Percentiles rank a stretch among this genome's conserved stretches.
Evolutionary conservation across 345 rosid genomes (phyloP).

Genomic region (Murraya koenigii): DNA sequence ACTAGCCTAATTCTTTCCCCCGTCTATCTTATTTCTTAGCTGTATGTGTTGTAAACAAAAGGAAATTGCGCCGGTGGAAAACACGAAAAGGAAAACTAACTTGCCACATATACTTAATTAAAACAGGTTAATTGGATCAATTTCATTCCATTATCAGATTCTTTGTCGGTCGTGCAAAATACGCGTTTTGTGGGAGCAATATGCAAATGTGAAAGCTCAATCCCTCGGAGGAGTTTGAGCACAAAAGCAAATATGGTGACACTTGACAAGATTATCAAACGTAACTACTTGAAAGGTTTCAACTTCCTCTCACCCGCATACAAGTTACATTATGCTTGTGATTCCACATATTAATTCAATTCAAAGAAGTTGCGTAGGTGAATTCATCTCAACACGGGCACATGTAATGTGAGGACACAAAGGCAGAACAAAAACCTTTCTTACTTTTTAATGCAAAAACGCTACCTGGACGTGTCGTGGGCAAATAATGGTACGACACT

Average conservation of each 20-base stretch:
- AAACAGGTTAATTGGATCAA: no score
- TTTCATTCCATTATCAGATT: not conserved
- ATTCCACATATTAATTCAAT: not conserved
- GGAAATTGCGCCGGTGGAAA: constrained; percentile 15
- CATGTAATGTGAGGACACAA: not conserved
- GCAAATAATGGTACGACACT: not conserved
- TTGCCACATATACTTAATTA: no score
- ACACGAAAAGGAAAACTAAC: no score
- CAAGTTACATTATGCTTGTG: not conserved
- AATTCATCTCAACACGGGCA: not conserved
- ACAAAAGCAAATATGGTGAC: not conserved
- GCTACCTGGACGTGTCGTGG: not conserved
- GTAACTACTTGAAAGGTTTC: not conserved
- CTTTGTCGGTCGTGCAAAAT: not conserved
- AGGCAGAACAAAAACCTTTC: not conserved
- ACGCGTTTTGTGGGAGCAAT: not conserved
- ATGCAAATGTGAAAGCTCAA: not conserved
- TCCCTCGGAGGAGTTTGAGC: not conserved
- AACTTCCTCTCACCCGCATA: not conserved
- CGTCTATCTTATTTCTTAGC: no score
- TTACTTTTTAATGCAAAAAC: not conserved
- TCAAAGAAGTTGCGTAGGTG: not conserved
- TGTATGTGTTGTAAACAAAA: not conserved
- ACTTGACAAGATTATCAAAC: not conserved
- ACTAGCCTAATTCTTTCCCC: no score